phyloP scores from a whole-genome alignment of 1,139 yeast genomes.

The Groenewaldozyma auringiensis region DNA sequence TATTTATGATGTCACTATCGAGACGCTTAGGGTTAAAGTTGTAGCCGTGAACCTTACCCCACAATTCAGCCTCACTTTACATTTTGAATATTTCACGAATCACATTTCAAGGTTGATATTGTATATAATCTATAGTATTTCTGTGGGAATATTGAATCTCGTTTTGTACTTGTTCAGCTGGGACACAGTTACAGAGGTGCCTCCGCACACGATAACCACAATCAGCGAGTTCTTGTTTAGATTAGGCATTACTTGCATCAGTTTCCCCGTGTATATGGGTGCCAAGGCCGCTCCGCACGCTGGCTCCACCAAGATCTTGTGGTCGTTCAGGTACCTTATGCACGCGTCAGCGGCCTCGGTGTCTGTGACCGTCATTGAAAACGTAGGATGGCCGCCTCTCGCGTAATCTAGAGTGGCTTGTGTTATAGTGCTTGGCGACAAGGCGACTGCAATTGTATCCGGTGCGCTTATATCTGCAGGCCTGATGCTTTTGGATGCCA shows the following conservation, averaged over 20 bases:
- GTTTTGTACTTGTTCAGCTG: slow-evolving; percentile 24
- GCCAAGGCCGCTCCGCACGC: slow-evolving; percentile 71
- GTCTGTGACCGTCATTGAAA: slow-evolving; percentile 46
- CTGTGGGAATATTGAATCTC: slow-evolving; percentile 16
- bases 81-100: too few species aligned
- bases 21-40: too few species aligned
- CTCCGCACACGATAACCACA: slow-evolving; percentile 32
- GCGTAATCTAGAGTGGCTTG: slow-evolving; percentile 42
- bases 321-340: slow-evolving; percentile 43
- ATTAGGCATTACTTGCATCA: slow-evolving; percentile 22
- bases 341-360: slow-evolving; percentile 49
- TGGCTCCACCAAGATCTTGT: slow-evolving; percentile 53
- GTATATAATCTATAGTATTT: too few species aligned
- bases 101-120: too few species aligned
- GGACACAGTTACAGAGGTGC: slow-evolving; percentile 26
- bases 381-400: slow-evolving; percentile 33
- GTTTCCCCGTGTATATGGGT: slow-evolving; percentile 36
- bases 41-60: too few species aligned
- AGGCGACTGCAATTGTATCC: slow-evolving; percentile 52
- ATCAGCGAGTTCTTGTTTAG: slow-evolving; percentile 21
- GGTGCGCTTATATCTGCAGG: slow-evolving; percentile 33
- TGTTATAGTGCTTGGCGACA: slow-evolving; percentile 55
- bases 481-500: slow-evolving; percentile 34
- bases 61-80: too few species aligned
- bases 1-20: too few species aligned